Base-by-base conservation (phyloP, 2,329 filamentous ascomycete species). In the Tolypocladium ovalisporum region DNA sequence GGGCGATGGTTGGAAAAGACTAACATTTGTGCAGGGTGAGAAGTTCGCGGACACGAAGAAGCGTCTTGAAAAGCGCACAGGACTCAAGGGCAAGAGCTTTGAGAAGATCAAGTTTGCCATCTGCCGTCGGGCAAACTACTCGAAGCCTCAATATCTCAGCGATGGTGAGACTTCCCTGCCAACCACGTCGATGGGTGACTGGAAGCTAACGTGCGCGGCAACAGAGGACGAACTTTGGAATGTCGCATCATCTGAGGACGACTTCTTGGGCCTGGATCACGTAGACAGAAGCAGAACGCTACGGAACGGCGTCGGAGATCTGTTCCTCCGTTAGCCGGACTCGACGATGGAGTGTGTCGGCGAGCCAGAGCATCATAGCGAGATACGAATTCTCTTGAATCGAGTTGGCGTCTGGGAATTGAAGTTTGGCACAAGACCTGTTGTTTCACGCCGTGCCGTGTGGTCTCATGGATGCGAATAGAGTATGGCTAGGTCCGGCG, bases 101-200 rank as follows among this genome's bases (percentile, higher is more conserved):
- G 93, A 99, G 73, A 97, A 97, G 79, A 94, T 99, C 73, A 97
- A 95, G 73, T 97, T 99, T 76, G 89, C 91, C 8, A 74, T 96
- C 36, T 82, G 97, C 55, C 79, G 85, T 70, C 79, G 88, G 69
- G 80, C 84, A 55, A 77, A 78, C 47, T 95, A 89, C 72, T 85
- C 88, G 42, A 90, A 88, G 67, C 88, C 91, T 32, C 81, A 84
- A 59, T 95, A 95, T 74, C 77, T 99, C 52, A 85, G 87, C 63
- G 94, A 97, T 75, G 91, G 93, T 96, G 76, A 79, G 86, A 5
- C 71, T 17, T 4, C 29, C 27, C 40, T 13, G 1, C 24, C 44
- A n/a, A 6, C 8, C 12, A 5, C 32, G 19, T 35, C 19, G 34
- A 32, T 8, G n/a, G 44, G 13, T 19, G 56, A 34, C 17, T 17